These are phyloP conservation scores for Coemansia sp. DNA, from an alignment of 192 early-diverging fungal genomes.

Conservation along the genomic window DNA sequence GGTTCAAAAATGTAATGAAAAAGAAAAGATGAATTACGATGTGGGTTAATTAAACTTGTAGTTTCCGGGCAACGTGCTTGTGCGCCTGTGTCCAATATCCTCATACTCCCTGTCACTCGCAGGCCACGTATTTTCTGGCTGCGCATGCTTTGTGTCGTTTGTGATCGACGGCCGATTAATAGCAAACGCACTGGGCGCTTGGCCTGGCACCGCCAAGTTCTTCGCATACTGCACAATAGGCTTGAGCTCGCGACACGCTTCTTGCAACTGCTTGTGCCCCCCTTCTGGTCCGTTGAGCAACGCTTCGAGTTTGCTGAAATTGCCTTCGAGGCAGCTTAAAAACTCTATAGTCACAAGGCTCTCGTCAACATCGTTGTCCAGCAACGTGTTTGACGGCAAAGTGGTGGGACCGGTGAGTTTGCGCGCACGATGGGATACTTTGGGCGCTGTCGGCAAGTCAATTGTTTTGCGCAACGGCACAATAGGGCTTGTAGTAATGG, in stretches of 20 bases:
- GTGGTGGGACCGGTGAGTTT: constrained; percentile 21
- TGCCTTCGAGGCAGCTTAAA: constrained; percentile 43
- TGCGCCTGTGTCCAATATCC: constrained; percentile 38
- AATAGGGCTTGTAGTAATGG: not conserved
- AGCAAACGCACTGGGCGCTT: constrained; percentile 17
- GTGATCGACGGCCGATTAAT: constrained; percentile 5
- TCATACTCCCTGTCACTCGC: constrained; percentile 26
- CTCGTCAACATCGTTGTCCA: constrained; percentile 49
- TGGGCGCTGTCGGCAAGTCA: constrained; percentile 23
- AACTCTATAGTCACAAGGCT: constrained; percentile 51
- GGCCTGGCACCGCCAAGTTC: constrained; percentile 28
- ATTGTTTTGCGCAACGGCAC: constrained; percentile 35
- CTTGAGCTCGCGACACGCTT: constrained; percentile 45
- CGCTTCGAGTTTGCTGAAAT: constrained; percentile 36
- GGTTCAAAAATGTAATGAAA: not conserved
- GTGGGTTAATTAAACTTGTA: constrained; percentile 11
- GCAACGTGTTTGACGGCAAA: constrained; percentile 28
- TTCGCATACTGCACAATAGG: constrained; percentile 50
- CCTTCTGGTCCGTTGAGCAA: constrained; percentile 9
- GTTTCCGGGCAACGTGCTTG: constrained; percentile 33
- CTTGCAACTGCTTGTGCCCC: constrained; percentile 11
- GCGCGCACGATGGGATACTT: not conserved
- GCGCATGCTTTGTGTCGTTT: not conserved
- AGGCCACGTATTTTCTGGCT: not conserved
- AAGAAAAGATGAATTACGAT: not conserved